Base-by-base conservation (phyloP, 2,329 filamentous ascomycete species). In the Teratosphaeriaceae sp. region DNA sequence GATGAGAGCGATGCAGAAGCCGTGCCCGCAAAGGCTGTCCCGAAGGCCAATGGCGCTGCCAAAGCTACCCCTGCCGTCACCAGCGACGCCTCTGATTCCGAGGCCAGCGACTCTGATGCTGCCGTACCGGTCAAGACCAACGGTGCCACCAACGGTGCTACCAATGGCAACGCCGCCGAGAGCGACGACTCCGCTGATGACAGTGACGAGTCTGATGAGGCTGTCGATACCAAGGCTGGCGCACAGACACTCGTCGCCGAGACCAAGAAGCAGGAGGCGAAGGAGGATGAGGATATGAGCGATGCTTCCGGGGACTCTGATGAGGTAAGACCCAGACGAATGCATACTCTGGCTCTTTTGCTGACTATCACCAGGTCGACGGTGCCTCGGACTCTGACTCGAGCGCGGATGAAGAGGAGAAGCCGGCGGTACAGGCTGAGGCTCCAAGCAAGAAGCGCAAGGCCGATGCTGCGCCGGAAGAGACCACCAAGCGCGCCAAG, bases 381-480 rank as follows among this genome's bases (percentile, higher is more conserved):
- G 50, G 45, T n/a, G 44, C 47, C 11, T 38, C 27, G 31, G 38
- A 49, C 34, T 43, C 37, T 33, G 47, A 45, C 39, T 51, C 47
- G 37, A 44, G 38, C 42, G 56, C 59, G 41, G 63, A 69, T 38
- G 60, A 64, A 38, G 58, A 67, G 49, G 65, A 67, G 56, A 65
- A 69, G 58, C 62, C 58, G 35, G 53, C 57, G 48, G 63, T 59
- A 23, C 67, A 64, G 62, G 53, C 56, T 49, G 60, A 64, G 40
- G 68, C 69, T 42, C 26, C 41, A 50, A 69, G 73, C 55, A 82
- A 82, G 74, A 83, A 83, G 76, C 77, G 79, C 65, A 83, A 83
- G 74, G 78, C 78, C 41, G 76, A 78, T 47, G 70, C 66, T 35
- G 68, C 70, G 33, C 63, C 61, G 23, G 69, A 68, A 24, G 60